Evolutionary conservation across 2,329 filamentous ascomycete species (phyloP).

Genomic region (Monosporascus cannonballus): DNA sequence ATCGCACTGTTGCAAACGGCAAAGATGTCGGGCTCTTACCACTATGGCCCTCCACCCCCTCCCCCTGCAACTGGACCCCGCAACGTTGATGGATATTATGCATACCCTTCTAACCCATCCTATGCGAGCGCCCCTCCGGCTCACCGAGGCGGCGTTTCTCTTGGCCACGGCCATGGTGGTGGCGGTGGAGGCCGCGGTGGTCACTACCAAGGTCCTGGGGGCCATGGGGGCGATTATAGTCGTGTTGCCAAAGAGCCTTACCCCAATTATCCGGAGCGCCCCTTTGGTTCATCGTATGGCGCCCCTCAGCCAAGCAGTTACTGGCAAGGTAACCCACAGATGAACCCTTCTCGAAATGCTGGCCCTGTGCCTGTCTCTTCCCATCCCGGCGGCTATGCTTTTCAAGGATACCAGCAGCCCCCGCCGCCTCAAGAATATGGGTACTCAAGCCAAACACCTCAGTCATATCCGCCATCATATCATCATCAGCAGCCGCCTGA

Average conservation of each 20-base stretch:
- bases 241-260: slow-evolving; percentile 5
- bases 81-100: not conserved
- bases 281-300: slow-evolving; percentile 18
- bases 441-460: slow-evolving; percentile 20
- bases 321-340: slow-evolving; percentile 26
- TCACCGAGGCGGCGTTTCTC: slow-evolving; percentile 18
- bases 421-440: slow-evolving; percentile 34
- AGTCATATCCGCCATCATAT: slow-evolving; percentile 35
- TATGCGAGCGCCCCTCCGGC: slow-evolving; percentile 36
- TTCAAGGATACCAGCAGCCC: slow-evolving; percentile 39
- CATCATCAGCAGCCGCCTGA: slow-evolving; percentile 33
- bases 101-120: slow-evolving; percentile 27
- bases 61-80: slow-evolving; percentile 17
- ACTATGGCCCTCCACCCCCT: slow-evolving; percentile 22
- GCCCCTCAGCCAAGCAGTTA: slow-evolving; percentile 23
- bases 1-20: not conserved
- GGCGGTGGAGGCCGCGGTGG: slow-evolving; percentile 16
- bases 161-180: slow-evolving; percentile 13
- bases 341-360: slow-evolving; percentile 21
- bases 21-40: not conserved
- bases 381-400: slow-evolving; percentile 15
- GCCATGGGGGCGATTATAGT: slow-evolving; percentile 19
- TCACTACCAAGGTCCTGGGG: slow-evolving; percentile 16
- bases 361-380: slow-evolving; percentile 40
- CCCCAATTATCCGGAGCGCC: slow-evolving; percentile 1